phyloP scores from a whole-genome alignment of 2,329 filamentous ascomycete species.

The Stachybotrys echinatus region DNA sequence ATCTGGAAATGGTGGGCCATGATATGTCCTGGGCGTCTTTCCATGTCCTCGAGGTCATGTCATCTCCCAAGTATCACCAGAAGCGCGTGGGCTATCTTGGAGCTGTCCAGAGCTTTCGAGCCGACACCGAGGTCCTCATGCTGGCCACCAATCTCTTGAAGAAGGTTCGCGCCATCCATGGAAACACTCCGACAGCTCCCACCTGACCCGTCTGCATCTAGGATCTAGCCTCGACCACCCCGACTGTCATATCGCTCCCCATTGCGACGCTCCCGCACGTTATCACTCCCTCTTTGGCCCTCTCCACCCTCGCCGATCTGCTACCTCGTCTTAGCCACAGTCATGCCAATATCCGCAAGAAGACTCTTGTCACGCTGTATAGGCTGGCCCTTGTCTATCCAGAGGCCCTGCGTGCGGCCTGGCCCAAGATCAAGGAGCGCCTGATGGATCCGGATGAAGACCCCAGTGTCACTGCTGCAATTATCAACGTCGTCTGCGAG shows the following conservation, averaged over 20 bases:
- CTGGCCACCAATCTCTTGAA: conserved; percentile 93
- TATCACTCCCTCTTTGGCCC: conserved; percentile 85
- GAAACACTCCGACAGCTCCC: not conserved
- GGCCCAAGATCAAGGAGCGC: conserved; percentile 96
- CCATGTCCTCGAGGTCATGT: conserved; percentile 98
- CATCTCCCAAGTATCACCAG: conserved; percentile 86
- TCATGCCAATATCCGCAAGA: conserved; percentile 82
- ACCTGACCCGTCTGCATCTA: conserved; percentile 2
- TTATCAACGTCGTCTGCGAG: conserved; percentile 95
- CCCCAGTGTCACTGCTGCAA: conserved; percentile 87
- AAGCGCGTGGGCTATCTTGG: conserved; percentile 94
- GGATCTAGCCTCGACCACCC: conserved; percentile 69
- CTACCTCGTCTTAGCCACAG: conserved; percentile 84
- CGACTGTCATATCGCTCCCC: conserved; percentile 77
- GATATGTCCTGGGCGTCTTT: conserved; percentile 99
- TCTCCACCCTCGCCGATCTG: conserved; percentile 82
- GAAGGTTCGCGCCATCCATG: conserved; percentile 52
- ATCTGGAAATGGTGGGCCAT: conserved; percentile 97
- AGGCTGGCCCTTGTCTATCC: conserved; percentile 93
- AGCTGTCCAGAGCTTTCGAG: conserved; percentile 90
- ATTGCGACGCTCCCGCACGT: conserved; percentile 90
- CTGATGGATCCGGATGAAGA: conserved; percentile 88
- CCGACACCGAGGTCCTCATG: conserved; percentile 97
- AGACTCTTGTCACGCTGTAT: conserved; percentile 92
- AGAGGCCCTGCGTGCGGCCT: conserved; percentile 84